Evolutionary conservation across 1,284 basidiomycete genomes (phyloP).

Genomic region (Entoloma clypeatum): DNA sequence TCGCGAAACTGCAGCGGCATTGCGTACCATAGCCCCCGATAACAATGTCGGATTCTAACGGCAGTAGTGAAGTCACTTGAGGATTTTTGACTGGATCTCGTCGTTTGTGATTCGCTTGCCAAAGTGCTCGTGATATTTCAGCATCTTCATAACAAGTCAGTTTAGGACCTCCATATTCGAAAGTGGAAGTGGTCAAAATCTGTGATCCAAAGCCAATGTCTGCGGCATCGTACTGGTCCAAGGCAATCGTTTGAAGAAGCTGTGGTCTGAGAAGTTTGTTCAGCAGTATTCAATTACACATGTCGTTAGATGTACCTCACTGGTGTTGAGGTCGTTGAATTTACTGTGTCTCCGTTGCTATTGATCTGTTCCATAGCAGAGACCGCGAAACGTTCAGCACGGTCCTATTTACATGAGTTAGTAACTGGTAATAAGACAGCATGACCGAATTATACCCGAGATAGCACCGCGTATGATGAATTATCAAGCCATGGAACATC

Average conservation of each 20-base stretch:
- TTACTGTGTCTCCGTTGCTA: constrained; percentile 21
- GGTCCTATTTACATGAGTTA: constrained; percentile 17
- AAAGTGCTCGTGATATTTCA: constrained; percentile 13
- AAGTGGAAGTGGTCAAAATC: constrained; percentile 11
- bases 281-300: too few relatives aligned
- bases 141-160: constrained; percentile 5
- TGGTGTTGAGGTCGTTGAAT: not conserved
- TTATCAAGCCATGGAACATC: constrained; percentile 39
- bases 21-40: constrained; percentile 59
- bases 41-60: constrained; percentile 52
- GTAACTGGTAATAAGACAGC: not conserved
- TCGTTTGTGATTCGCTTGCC: constrained; percentile 14
- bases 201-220: constrained; percentile 16
- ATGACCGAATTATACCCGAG: constrained; percentile 30
- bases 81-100: not conserved
- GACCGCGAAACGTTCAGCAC: constrained; percentile 38
- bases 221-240: constrained; percentile 20
- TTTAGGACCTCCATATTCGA: constrained; percentile 8
- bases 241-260: constrained; percentile 21
- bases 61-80: constrained; percentile 47
- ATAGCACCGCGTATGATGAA: constrained; percentile 37
- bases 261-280: constrained; percentile 23
- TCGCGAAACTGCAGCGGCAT: not conserved
- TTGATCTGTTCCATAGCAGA: constrained; percentile 38
- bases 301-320: too few relatives aligned